These are phyloP conservation scores for Lichtheimia ramosa DNA, from an alignment of 371 early-diverging fungal species.

Conservation along the genomic window DNA sequence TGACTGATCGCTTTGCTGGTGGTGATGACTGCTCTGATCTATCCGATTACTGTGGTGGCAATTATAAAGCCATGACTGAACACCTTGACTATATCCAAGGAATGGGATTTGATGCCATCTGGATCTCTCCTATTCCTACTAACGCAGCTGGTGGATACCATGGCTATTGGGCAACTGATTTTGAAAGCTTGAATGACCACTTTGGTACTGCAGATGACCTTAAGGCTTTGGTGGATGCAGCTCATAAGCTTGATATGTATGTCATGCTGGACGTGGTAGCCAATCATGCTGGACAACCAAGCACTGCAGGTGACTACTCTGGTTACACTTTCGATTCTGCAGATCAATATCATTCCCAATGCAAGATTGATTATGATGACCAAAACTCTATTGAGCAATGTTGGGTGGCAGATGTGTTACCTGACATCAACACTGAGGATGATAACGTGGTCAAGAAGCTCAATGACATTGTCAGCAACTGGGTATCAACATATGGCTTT, in stretches of 20 bases:
- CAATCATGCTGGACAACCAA: constrained; percentile 40
- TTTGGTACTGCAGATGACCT: constrained; percentile 45
- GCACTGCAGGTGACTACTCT: constrained; percentile 17
- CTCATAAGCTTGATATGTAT: constrained; percentile 32
- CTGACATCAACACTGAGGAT: constrained; percentile 47
- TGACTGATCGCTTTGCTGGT: constrained; percentile 45
- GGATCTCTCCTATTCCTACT: constrained; percentile 43
- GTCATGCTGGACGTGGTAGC: constrained; percentile 52
- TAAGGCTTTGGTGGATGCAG: constrained; percentile 28
- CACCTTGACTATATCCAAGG: constrained; percentile 36
- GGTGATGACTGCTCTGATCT: constrained; percentile 22
- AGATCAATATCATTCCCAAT: constrained; percentile 22
- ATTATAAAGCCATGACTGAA: constrained; percentile 33
- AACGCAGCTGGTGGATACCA: constrained; percentile 26
- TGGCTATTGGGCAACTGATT: constrained; percentile 44
- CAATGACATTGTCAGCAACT: constrained; percentile 26
- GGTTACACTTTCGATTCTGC: constrained; percentile 23
- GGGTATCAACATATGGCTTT: constrained; percentile 30
- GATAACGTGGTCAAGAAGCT: constrained; percentile 18
- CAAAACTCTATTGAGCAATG: constrained; percentile 30
- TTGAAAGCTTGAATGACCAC: constrained; percentile 31
- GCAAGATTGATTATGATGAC: constrained; percentile 20
- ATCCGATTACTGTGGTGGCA: constrained; percentile 47
- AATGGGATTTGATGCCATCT: constrained; percentile 50
- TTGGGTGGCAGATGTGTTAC: constrained; percentile 21